These are phyloP conservation scores for Rhynchospora tenuis DNA, from an alignment of 176 grass and related monocot species.

Conservation along the genomic window DNA sequence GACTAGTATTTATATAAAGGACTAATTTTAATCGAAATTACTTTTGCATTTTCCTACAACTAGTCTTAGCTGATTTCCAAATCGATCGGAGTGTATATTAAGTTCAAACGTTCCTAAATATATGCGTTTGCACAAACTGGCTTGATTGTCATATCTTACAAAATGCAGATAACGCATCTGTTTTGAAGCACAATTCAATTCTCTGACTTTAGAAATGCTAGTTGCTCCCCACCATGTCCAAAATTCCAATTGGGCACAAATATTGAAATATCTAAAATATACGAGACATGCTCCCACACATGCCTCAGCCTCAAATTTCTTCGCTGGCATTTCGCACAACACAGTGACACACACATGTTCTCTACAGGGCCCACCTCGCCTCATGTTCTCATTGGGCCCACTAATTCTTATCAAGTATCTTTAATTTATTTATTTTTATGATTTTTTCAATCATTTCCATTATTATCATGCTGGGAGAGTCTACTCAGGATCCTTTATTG, in stretches of 20 bases:
- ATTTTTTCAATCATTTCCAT: neutral
- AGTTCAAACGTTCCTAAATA: too few relatives aligned
- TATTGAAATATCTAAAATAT: neutral
- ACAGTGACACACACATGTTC: neutral
- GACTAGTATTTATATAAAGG: too few relatives aligned
- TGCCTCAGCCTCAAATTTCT: conserved; percentile 13
- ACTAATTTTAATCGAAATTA: too few relatives aligned
- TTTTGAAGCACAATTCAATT: neutral
- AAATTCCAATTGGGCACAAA: neutral
- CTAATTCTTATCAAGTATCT: neutral
- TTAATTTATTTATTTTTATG: neutral
- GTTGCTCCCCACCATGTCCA: neutral
- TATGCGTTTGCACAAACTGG: too few relatives aligned
- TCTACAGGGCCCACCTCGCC: neutral
- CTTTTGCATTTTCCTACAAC: too few relatives aligned
- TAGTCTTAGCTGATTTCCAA: too few relatives aligned
- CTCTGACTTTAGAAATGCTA: neutral
- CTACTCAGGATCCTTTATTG: neutral
- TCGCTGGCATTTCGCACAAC: conserved; percentile 5
- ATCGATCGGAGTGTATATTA: too few relatives aligned
- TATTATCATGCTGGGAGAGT: neutral
- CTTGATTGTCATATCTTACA: neutral
- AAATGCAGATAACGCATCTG: too few relatives aligned
- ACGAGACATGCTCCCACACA: neutral
- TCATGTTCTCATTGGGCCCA: neutral